Conservation (phyloP, 2,329 filamentous ascomycete genomes). For the Knoxdaviesia capensis region DNA sequence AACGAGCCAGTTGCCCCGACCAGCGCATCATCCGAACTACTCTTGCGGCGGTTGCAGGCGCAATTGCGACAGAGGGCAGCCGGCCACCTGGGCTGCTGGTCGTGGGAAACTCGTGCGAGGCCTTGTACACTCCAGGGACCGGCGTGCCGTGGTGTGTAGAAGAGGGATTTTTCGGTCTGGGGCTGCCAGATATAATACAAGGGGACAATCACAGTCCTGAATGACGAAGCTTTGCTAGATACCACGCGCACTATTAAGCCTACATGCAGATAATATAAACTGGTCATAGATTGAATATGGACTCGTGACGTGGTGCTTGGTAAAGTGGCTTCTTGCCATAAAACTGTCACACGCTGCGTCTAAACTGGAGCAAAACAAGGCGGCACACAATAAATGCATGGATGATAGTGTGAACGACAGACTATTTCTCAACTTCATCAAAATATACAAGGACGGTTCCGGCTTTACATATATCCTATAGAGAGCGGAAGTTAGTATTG, state of each 20-base stretch:
- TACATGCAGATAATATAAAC: no score
- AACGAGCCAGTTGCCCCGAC: slow-evolving; percentile 83
- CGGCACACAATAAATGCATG: no score
- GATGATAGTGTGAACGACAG: no score
- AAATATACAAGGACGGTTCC: slow-evolving; percentile 58
- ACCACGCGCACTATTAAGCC: no score
- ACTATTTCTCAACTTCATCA: slow-evolving; percentile 22
- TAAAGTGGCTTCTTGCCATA: no score
- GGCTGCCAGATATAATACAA: slow-evolving; percentile 14
- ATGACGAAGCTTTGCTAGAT: no score
- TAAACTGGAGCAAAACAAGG: no score
- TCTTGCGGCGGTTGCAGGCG: slow-evolving; percentile 54
- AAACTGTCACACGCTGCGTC: no score
- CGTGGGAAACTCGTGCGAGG: slow-evolving; percentile 66
- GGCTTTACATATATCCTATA: slow-evolving; percentile 56
- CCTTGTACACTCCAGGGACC: slow-evolving; percentile 37
- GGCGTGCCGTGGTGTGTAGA: slow-evolving; percentile 63
- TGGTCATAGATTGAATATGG: no score
- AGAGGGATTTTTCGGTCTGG: slow-evolving; percentile 64
- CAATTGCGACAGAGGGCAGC: slow-evolving; percentile 76
- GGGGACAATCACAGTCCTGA: no score
- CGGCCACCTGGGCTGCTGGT: slow-evolving; percentile 77
- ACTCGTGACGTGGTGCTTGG: no score
- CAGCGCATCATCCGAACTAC: slow-evolving; percentile 85
- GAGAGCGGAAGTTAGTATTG: background rate